Base-by-base conservation (phyloP, 2,329 filamentous ascomycete genomes). In the Colletotrichum lentis region DNA sequence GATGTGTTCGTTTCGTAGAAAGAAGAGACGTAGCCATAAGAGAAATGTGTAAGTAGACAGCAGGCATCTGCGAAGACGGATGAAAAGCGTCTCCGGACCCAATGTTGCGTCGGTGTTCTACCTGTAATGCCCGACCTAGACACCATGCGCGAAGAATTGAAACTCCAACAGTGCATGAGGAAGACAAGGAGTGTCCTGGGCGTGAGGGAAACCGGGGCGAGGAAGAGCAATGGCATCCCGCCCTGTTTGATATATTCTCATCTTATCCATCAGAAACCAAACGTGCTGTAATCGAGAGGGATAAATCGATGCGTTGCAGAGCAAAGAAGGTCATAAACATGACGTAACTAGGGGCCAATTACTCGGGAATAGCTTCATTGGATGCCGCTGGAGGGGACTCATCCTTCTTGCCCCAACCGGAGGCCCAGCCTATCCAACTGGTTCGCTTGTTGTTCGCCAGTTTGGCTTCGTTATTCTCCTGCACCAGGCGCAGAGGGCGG, bases 401-500 rank as follows among this genome's bases (percentile, higher is more conserved):
- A 57, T 87, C 84, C 78, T 86, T 86, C 78, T 83, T 84, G 76
- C 81, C 83, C 75, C 77, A 79, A 35, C 75, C 77, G 12, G 72
- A 71, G 31, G 83, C 81, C 87, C 88, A 90, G 14, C 87, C 87
- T 66, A 90, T 85, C 89, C 89, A 91, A 77, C 87, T 90, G 22
- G 83, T 81, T 55, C 89, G 81, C 81, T 90, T 90, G 74, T 85
- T 85, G 39, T 75, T 77, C 60, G 82, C 78, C 22, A 77, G 76
- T 73, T 84, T 83, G 2, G 76, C 76, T 58, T 87, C 86, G 24
- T 80, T 77, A 72, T 90, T 90, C 80, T 97, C 93, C 79, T 96
- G 92, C 54, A 98, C 94, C 37, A 99, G 84, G 18, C 95, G 86
- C 71, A 99, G 82, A 7, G 95, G 95, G 43, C 94, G 87, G 67